Conservation (phyloP, 179 eudicot genomes). For the Silene coronaria region DNA sequence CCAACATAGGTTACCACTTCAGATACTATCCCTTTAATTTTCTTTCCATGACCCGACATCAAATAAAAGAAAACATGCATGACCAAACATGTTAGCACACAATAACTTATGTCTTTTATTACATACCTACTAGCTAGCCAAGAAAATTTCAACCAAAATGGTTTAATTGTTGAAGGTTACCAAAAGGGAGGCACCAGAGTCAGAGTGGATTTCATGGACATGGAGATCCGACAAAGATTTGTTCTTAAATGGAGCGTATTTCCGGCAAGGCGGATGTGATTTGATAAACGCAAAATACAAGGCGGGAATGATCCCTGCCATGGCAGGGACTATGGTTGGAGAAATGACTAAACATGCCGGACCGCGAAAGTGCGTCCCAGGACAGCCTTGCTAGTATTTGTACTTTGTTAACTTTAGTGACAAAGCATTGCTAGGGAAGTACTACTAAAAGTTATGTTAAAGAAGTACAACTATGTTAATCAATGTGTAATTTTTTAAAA, state of each 20-base stretch:
- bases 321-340: conserved; percentile 37
- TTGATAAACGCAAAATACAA: not conserved
- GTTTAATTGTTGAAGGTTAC: conserved; percentile 38
- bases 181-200: conserved; percentile 37
- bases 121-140: not conserved
- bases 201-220: conserved; percentile 45
- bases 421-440: too few species aligned
- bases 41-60: too few species aligned
- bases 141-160: not conserved
- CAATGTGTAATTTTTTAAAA: too few species aligned
- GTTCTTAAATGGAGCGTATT: conserved; percentile 54
- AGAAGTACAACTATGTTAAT: too few species aligned
- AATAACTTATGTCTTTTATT: too few species aligned
- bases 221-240: conserved; percentile 62
- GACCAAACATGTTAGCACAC: too few species aligned
- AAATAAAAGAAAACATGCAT: too few species aligned
- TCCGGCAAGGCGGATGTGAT: conserved; percentile 37
- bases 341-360: conserved; percentile 44
- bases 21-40: too few species aligned
- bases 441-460: too few species aligned
- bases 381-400: conserved; percentile 37
- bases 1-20: too few species aligned
- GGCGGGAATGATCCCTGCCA: conserved; percentile 25
- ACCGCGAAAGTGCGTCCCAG: conserved; percentile 40
- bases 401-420: not conserved